These are phyloP conservation scores for Globisporangium acanthophoron DNA, from an alignment of 352 stramenopile species.

Conservation along the genomic window DNA sequence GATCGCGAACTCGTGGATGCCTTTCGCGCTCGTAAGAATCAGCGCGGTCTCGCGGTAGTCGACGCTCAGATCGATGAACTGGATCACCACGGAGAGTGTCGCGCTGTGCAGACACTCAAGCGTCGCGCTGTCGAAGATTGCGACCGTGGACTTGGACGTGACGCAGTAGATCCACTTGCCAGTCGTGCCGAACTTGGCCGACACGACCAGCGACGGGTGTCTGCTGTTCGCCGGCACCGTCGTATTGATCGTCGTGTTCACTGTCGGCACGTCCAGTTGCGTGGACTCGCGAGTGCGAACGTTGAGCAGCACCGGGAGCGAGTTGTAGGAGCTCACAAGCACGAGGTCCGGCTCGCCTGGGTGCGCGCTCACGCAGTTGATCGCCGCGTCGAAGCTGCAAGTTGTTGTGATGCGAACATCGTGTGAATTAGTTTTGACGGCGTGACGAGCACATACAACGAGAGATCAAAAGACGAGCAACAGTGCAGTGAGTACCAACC, in stretches of 20 bases:
- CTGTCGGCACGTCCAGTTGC: slow-evolving; percentile 30
- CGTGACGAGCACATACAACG: neutral
- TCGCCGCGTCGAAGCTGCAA: slow-evolving; percentile 37
- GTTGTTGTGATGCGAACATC: neutral
- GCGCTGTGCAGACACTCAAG: slow-evolving; percentile 40
- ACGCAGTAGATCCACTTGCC: slow-evolving; percentile 61
- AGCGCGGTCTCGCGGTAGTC: slow-evolving; percentile 46
- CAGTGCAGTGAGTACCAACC: too few species aligned
- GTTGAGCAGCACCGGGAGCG: slow-evolving; percentile 48
- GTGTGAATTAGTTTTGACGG: neutral
- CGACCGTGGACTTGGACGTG: slow-evolving; percentile 60
- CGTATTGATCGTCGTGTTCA: slow-evolving; percentile 45
- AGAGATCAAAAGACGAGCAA: neutral
- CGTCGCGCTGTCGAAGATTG: slow-evolving; percentile 49
- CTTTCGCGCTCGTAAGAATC: slow-evolving; percentile 65
- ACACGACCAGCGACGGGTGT: slow-evolving; percentile 46
- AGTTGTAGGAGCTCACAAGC: slow-evolving; percentile 56
- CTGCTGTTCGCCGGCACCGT: slow-evolving; percentile 47
- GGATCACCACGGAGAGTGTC: slow-evolving; percentile 47
- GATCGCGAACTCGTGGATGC: slow-evolving; percentile 60
- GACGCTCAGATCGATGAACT: slow-evolving; percentile 63
- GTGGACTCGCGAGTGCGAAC: slow-evolving; percentile 26
- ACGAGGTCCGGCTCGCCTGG: slow-evolving; percentile 45
- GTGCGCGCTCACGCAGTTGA: slow-evolving; percentile 55
- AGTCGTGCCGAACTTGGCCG: slow-evolving; percentile 42